A percentile compares a stretch with the other conserved stretches of the same genome.
phyloP scores from a whole-genome alignment of 164 flowering plant genomes.

The Cinnamomum chago region DNA sequence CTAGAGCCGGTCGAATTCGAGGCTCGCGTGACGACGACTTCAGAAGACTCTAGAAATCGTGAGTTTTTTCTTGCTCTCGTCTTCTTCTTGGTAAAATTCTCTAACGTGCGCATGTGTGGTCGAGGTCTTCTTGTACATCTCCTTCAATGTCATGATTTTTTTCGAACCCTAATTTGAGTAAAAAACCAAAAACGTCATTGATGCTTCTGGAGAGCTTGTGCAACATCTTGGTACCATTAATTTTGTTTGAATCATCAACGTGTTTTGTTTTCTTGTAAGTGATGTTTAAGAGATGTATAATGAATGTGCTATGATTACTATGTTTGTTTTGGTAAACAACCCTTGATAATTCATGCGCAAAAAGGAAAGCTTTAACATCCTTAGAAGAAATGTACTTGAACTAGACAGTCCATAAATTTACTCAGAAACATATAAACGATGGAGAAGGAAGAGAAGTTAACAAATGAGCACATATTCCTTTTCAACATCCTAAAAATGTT shows the following conservation, averaged over 20 bases:
- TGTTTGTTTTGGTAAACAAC: too few species aligned
- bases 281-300: neutral
- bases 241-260: neutral
- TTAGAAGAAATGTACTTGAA: too few species aligned
- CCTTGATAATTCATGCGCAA: too few species aligned
- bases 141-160: too few species aligned
- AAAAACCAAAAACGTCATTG: neutral
- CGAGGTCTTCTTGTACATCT: neutral
- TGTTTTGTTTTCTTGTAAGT: neutral
- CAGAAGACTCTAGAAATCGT: conserved; percentile 33
- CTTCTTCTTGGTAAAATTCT: neutral
- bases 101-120: neutral
- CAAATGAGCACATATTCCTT: too few species aligned
- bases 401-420: too few species aligned
- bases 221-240: too few species aligned
- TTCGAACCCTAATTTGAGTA: neutral
- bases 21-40: conserved; percentile 6
- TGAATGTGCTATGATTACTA: too few species aligned
- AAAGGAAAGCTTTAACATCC: too few species aligned
- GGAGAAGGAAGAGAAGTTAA: too few species aligned
- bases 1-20: neutral
- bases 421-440: too few species aligned
- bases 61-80: conserved; percentile 4
- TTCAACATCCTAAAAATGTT: too few species aligned
- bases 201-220: neutral